A percentile compares a stretch with the other conserved stretches of the same genome.
These are phyloP conservation scores for Claviceps capensis DNA, from an alignment of 2,329 filamentous ascomycete genomes.

Conservation along the genomic window DNA sequence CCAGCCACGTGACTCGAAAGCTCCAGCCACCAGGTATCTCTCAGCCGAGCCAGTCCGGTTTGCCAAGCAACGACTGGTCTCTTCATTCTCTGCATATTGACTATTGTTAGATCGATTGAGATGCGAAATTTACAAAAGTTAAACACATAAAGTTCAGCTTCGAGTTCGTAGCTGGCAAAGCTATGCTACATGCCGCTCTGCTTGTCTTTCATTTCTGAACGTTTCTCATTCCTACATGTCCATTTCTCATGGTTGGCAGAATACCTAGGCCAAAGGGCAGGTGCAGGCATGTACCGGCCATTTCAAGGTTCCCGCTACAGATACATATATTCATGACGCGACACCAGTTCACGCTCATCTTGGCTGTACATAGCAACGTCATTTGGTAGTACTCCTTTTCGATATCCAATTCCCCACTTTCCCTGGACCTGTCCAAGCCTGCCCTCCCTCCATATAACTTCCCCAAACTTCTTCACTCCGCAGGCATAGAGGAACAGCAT, in stretches of 20 bases:
- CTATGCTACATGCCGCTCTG: too few relatives aligned
- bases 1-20: constrained; percentile 3
- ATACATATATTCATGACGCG: constrained; percentile 1
- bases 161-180: too few relatives aligned
- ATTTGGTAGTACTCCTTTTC: not conserved
- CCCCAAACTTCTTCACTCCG: not conserved
- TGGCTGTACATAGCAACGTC: not conserved
- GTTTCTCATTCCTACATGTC: too few relatives aligned
- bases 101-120: too few relatives aligned
- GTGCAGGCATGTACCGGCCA: not conserved
- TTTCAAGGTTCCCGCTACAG: not conserved
- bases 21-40: not conserved
- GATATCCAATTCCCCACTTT: not conserved
- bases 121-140: too few relatives aligned
- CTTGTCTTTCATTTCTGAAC: too few relatives aligned
- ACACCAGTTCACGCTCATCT: not conserved
- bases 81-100: too few relatives aligned
- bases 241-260: too few relatives aligned
- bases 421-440: not conserved
- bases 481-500: not conserved
- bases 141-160: too few relatives aligned
- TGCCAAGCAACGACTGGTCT: not conserved
- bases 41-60: not conserved
- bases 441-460: not conserved
- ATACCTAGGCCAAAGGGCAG: not conserved